phyloP scores from a whole-genome alignment of 805 yeast species.

The Kazachstania psychrophila region DNA sequence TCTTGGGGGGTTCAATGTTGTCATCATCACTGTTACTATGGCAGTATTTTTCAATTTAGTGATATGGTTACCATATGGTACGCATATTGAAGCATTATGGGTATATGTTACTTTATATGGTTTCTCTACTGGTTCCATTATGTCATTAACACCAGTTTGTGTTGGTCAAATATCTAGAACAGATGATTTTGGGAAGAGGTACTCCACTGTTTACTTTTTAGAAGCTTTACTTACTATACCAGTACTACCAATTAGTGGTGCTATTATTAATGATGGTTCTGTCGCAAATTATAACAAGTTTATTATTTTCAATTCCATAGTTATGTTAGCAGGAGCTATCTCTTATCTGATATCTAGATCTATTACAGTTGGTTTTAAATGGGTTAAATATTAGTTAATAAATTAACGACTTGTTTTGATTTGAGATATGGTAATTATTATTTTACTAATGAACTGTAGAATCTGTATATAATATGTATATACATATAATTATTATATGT shows the following conservation, averaged over 20 bases:
- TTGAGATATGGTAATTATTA: too few relatives aligned
- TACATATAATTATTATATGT: too few relatives aligned
- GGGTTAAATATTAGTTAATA: constrained; percentile 31
- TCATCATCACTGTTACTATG: constrained; percentile 30
- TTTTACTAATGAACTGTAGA: too few relatives aligned
- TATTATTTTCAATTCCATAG: constrained; percentile 36
- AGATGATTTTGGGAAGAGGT: constrained; percentile 46
- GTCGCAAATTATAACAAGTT: constrained; percentile 34
- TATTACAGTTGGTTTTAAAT: constrained; percentile 35
- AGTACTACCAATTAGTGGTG: constrained; percentile 43
- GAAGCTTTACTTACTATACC: constrained; percentile 44
- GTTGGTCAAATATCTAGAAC: constrained; percentile 49
- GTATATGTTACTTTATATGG: constrained; percentile 46
- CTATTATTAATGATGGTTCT: constrained; percentile 33
- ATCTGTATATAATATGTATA: too few relatives aligned
- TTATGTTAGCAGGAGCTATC: constrained; percentile 32
- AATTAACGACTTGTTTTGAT: too few relatives aligned
- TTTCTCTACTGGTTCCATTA: constrained; percentile 45
- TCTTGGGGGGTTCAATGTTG: constrained; percentile 46
- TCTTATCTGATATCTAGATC: constrained; percentile 36
- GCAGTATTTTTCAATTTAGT: constrained; percentile 31
- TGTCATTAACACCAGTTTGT: constrained; percentile 51
- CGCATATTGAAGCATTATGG: constrained; percentile 30
- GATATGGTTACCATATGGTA: constrained; percentile 39
- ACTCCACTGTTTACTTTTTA: constrained; percentile 48